Percentiles rank a stretch among this genome's conserved stretches.
These are phyloP conservation scores for Purshia tridentata DNA, from an alignment of 306 rosid genomes.

Conservation along the genomic window DNA sequence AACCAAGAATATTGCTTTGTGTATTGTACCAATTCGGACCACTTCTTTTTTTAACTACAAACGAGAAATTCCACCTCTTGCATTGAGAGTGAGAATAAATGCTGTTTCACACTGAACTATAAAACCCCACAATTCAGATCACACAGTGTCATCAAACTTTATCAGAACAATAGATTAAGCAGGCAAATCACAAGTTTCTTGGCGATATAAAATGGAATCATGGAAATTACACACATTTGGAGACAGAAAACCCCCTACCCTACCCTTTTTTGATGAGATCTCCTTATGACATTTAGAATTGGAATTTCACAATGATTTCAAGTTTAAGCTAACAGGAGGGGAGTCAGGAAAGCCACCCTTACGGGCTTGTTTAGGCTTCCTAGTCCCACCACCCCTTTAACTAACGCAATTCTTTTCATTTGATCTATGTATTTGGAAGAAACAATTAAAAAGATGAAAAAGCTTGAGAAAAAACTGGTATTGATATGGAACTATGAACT, in stretches of 20 bases:
- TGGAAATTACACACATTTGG: not conserved
- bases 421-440: not conserved
- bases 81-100: no score
- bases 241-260: not conserved
- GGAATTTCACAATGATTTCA: slow-evolving; percentile 8
- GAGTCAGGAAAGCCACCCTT: not conserved
- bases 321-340: not conserved
- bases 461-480: not conserved
- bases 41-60: no score
- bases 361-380: slow-evolving; percentile 1
- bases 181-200: not conserved
- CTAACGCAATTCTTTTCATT: slow-evolving; percentile 3
- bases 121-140: no score
- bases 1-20: no score
- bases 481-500: not conserved
- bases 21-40: no score
- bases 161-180: not conserved
- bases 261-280: not conserved
- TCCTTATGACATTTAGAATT: not conserved
- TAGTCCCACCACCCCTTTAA: not conserved
- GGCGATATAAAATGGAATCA: not conserved
- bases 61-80: no score
- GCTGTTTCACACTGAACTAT: no score
- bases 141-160: no score
- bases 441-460: not conserved